phyloP scores from a whole-genome alignment of 345 rosid species.

The Brassica nigra region DNA sequence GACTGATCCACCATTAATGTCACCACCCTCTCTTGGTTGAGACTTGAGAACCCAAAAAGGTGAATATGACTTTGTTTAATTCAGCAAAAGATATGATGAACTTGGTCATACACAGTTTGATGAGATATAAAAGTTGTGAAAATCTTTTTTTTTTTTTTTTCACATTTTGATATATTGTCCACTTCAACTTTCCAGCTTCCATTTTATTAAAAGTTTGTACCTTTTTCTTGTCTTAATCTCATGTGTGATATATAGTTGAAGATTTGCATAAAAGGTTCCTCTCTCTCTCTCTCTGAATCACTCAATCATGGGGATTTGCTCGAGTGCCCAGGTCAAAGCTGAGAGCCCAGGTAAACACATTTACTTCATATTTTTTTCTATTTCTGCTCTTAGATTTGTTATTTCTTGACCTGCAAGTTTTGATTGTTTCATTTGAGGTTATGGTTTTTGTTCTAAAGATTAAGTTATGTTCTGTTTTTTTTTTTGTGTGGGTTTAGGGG shows the following conservation, averaged over 20 bases:
- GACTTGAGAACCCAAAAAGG: slow-evolving; percentile 11
- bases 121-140: not conserved
- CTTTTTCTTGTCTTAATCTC: slow-evolving; percentile 35
- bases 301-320: slow-evolving; percentile 81
- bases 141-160: slow-evolving; percentile 26
- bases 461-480: not conserved
- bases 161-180: slow-evolving; percentile 39
- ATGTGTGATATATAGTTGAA: slow-evolving; percentile 45
- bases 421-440: not conserved
- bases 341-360: slow-evolving; percentile 64
- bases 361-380: slow-evolving; percentile 22
- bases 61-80: slow-evolving; percentile 30
- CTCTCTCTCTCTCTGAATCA: slow-evolving; percentile 20
- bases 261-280: slow-evolving; percentile 25
- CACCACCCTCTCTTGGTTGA: slow-evolving; percentile 23
- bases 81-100: not conserved
- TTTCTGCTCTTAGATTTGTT: not conserved
- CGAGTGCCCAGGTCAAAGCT: slow-evolving; percentile 83
- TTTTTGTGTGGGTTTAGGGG: slow-evolving; percentile 33
- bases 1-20: slow-evolving; percentile 37
- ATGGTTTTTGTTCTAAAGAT: not conserved
- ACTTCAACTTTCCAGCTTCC: slow-evolving; percentile 25
- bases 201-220: slow-evolving; percentile 24
- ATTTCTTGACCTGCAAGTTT: not conserved
- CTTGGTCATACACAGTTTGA: not conserved